Conservation (phyloP, 2,329 filamentous ascomycete genomes). For the Colletotrichum magnum region DNA sequence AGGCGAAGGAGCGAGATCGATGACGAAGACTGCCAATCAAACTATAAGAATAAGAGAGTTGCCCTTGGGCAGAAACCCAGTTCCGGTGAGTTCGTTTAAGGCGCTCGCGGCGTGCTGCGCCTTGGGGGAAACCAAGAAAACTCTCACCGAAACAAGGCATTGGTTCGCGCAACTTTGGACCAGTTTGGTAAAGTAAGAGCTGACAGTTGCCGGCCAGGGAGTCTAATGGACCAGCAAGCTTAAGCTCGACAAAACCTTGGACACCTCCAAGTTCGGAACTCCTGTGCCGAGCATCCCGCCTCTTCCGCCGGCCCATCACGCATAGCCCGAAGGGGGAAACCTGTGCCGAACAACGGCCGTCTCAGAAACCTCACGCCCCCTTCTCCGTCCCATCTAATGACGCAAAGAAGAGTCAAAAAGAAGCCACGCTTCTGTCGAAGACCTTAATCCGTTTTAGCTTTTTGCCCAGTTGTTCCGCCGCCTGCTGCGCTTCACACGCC, state of each 20-base stretch:
- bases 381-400: constrained; percentile 32
- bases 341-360: constrained; percentile 37
- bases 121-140: background rate
- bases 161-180: constrained; percentile 22
- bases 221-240: constrained; percentile 10
- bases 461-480: background rate
- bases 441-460: constrained; percentile 33
- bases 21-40: constrained; percentile 31
- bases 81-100: background rate
- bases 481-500: background rate
- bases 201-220: background rate
- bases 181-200: background rate
- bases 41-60: constrained; percentile 15
- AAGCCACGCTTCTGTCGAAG: background rate
- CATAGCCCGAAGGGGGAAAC: constrained; percentile 8
- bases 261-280: constrained; percentile 23
- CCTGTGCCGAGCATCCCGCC: constrained; percentile 24
- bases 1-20: constrained; percentile 4
- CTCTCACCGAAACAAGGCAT: constrained; percentile 18
- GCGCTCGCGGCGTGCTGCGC: no score
- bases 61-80: constrained; percentile 19
- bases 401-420: constrained; percentile 19
- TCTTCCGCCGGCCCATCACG: background rate
- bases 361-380: constrained; percentile 14
- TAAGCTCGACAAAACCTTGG: constrained; percentile 21